Percentiles rank a stretch among this genome's conserved stretches.
These are phyloP conservation scores for Termitomyces sp. DNA, from an alignment of 768 basidiomycete species.

Conservation along the genomic window DNA sequence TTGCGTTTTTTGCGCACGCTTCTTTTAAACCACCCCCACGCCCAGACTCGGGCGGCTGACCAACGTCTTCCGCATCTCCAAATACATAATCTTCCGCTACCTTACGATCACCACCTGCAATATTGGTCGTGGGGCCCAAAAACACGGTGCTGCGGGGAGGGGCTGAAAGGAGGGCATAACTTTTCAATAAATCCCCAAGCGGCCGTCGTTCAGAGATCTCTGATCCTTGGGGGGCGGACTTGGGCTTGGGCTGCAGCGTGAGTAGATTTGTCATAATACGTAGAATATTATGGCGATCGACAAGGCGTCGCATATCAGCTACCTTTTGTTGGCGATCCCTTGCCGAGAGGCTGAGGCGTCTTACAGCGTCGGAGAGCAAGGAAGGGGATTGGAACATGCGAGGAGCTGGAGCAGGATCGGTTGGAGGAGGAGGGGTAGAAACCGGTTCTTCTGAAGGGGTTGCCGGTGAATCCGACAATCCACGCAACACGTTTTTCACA, in stretches of 20 bases:
- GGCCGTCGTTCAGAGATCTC: constrained; percentile 28
- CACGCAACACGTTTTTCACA: constrained; percentile 51
- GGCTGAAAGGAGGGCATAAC: constrained; percentile 36
- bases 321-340: constrained; percentile 42
- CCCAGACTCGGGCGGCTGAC: not conserved
- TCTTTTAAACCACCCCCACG: constrained; percentile 28
- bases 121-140: constrained; percentile 44
- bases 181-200: constrained; percentile 33
- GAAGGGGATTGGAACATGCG: constrained; percentile 58
- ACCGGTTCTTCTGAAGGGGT: constrained; percentile 21
- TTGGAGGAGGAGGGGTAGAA: constrained; percentile 15
- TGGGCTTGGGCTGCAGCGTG: constrained; percentile 46
- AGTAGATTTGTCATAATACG: constrained; percentile 76
- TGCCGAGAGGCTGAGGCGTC: constrained; percentile 56
- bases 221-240: constrained; percentile 29
- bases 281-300: constrained; percentile 54
- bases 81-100: constrained; percentile 58
- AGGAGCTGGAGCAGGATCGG: constrained; percentile 17
- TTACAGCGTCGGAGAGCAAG: constrained; percentile 68
- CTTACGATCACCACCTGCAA: constrained; percentile 45
- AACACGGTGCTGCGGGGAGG: constrained; percentile 53
- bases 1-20: constrained; percentile 56
- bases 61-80: constrained; percentile 2
- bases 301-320: constrained; percentile 34
- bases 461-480: constrained; percentile 40